Base-by-base conservation (phyloP, 371 early-diverging fungal genomes). In the Catenaria anguillulae region DNA sequence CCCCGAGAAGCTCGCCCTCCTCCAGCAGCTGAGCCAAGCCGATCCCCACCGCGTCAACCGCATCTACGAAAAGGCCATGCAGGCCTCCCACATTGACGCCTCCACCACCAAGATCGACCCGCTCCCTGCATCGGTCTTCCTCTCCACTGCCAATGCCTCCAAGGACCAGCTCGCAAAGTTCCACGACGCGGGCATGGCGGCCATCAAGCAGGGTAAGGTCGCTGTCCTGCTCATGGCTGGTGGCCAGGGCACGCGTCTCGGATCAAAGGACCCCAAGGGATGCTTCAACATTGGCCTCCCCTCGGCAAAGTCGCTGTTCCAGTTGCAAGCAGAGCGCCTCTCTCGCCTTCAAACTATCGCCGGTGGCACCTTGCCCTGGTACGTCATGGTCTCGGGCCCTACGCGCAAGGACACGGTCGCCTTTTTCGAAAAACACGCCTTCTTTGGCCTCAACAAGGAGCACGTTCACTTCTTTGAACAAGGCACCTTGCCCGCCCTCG, bases 301-400 rank as follows among this genome's bases (percentile, higher is more conserved):
- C n/a, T 89, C 89, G 24, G 67, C 70, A 62, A 92, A 89, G 79
- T 76, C 82, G 26, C 81, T 94, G 63, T 94, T 94, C 79, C 88
- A 88, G 67, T 75, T 94, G 61, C 95, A 94, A 73, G 95, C 87
- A 10, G 89, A 90, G 75, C 86, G 95, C 63, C 91, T 94, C 68
- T 69, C 77, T 42, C 80, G 86, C 59, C 73, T 96, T 55, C 90
- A 94, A 74, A 71, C 78, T 56, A 66, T 95, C 29, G 90, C 80
- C 15, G 40, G 52, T 26, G 68, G 63, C n/a, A 66, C 63, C 34
- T 86, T 93, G 62, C 93, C 91, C 56, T 93, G 92, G 92, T 90
- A 89, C 67, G 86, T 94, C 68, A 94, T 94, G 95, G 90, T 90
- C 56, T 90, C 91, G 31, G 93, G 89, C 17, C 92, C 95, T 29